These are phyloP conservation scores for Pseudocercospora fuligena DNA, from an alignment of 2,329 filamentous ascomycete species.

Conservation along the genomic window DNA sequence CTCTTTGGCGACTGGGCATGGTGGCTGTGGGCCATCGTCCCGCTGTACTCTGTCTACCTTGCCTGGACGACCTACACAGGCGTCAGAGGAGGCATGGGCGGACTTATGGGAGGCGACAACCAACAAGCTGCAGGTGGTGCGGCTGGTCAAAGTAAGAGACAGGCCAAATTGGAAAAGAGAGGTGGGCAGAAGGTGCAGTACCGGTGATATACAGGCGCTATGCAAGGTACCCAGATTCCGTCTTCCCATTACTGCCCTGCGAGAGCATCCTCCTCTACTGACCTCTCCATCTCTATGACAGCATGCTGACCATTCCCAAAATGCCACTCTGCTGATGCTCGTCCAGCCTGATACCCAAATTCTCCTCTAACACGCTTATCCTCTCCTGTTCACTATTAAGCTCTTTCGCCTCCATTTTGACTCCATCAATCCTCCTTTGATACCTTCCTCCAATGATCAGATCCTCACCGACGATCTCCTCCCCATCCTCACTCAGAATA, in stretches of 20 bases:
- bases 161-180: constrained; percentile 58
- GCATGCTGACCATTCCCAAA: constrained; percentile 26
- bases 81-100: constrained; percentile 48
- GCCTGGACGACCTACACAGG: constrained; percentile 54
- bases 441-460: constrained; percentile 50
- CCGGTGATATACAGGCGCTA: constrained; percentile 39
- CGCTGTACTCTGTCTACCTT: constrained; percentile 52
- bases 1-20: constrained; percentile 81
- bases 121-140: constrained; percentile 30
- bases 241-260: neutral
- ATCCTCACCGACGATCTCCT: constrained; percentile 43
- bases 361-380: constrained; percentile 47
- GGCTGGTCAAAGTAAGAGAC: constrained; percentile 53
- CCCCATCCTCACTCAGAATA: constrained; percentile 49
- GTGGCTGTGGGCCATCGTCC: constrained; percentile 63
- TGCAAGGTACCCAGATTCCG: neutral
- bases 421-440: constrained; percentile 51
- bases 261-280: neutral
- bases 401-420: constrained; percentile 46
- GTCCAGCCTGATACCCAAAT: constrained; percentile 50
- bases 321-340: constrained; percentile 47
- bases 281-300: neutral
- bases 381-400: constrained; percentile 50
- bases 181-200: constrained; percentile 56
- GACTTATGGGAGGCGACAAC: constrained; percentile 46